These are phyloP conservation scores for Syncephalastrum racemosum DNA, from an alignment of 371 early-diverging fungal species.

Conservation along the genomic window DNA sequence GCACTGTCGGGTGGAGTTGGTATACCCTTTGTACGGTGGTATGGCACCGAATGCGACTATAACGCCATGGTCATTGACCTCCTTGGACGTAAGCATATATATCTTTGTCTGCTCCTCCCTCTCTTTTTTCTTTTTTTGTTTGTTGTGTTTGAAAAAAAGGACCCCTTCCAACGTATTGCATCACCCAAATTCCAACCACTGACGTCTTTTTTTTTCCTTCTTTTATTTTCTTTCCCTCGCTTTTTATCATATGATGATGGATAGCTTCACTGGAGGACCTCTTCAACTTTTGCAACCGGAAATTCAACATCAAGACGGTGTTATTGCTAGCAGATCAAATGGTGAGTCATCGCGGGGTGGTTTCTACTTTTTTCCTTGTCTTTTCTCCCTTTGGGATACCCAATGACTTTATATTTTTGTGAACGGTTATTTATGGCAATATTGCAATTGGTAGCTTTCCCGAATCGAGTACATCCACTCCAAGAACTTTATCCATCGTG, in stretches of 20 bases:
- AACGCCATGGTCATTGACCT: conserved; percentile 99
- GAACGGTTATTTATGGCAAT: not conserved
- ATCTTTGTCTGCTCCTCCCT: not conserved
- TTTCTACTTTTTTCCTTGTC: conserved; percentile 13
- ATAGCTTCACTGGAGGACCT: conserved; percentile 92
- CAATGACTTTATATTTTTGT: too few relatives aligned
- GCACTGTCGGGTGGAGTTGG: conserved; percentile 94
- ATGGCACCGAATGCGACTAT: conserved; percentile 91
- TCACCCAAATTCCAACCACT: not conserved
- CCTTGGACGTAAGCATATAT: conserved; percentile 89
- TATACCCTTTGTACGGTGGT: conserved; percentile 94
- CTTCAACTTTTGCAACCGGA: conserved; percentile 97
- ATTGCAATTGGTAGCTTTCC: conserved; percentile 66
- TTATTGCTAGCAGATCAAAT: conserved; percentile 97
- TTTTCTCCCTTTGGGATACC: not conserved
- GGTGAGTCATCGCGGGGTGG: conserved; percentile 53
- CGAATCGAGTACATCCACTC: conserved; percentile 96
- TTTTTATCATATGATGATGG: not conserved
- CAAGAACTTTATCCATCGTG: conserved; percentile 61
- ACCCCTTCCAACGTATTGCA: conserved; percentile 1
- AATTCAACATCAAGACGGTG: conserved; percentile 98
- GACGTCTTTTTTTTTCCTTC: not conserved
- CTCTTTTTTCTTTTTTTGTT: not conserved
- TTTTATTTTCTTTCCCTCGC: not conserved
- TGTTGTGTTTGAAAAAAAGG: not conserved